Conservation (phyloP, 129 eudicot species). For the Mikania micrantha region DNA sequence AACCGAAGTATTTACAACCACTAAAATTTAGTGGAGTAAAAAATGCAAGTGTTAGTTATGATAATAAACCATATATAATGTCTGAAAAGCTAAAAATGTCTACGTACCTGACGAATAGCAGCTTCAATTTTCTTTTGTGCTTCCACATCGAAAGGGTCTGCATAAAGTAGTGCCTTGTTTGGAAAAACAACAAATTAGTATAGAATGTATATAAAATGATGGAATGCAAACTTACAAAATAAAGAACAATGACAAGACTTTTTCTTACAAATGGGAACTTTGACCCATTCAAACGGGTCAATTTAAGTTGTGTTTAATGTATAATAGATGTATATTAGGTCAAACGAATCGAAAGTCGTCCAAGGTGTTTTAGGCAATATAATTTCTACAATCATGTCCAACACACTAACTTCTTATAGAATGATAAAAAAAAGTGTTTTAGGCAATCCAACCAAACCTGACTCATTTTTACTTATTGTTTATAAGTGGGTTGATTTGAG, state of each 20-base stretch:
- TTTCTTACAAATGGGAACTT: no score
- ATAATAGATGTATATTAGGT: no score
- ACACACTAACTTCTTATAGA: background rate
- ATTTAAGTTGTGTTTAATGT: background rate
- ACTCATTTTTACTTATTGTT: background rate
- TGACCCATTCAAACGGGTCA: background rate
- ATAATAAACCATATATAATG: background rate
- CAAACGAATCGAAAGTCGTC: background rate
- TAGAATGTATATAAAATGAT: background rate
- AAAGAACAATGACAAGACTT: background rate
- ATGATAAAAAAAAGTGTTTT: background rate
- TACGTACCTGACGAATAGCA: constrained; percentile 78
- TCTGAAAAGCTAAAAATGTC: background rate
- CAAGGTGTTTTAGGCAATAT: background rate
- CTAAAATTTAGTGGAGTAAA: background rate
- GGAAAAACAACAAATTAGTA: constrained; percentile 1
- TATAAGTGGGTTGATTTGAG: background rate
- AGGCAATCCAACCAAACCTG: background rate
- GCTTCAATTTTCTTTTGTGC: constrained; percentile 97
- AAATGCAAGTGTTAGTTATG: background rate
- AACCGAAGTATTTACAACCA: background rate
- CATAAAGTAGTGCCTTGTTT: constrained; percentile 64
- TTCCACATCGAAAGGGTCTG: constrained; percentile 98
- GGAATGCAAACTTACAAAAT: background rate
- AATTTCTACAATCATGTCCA: background rate